Evolutionary conservation across 495 filamentous ascomycete species (phyloP).

Genomic region (Talaromyces borbonicus): DNA sequence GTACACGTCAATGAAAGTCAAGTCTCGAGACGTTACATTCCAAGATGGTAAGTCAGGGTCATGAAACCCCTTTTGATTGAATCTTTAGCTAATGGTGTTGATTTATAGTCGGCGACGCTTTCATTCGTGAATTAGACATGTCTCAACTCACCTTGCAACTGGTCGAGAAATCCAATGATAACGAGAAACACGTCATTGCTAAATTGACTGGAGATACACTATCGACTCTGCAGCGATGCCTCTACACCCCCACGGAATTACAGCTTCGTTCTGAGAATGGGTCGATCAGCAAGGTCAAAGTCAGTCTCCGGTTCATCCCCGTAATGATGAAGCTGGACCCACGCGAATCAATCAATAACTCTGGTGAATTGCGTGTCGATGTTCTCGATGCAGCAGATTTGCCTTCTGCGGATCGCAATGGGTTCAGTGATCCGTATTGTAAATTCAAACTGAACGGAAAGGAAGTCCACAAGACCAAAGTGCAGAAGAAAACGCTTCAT

Average conservation of each 20-base stretch:
- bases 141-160: slow-evolving; percentile 85
- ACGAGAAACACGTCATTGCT: slow-evolving; percentile 66
- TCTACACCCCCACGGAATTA: slow-evolving; percentile 83
- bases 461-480: slow-evolving; percentile 84
- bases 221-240: slow-evolving; percentile 72
- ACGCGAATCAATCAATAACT: slow-evolving; percentile 95
- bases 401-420: slow-evolving; percentile 87
- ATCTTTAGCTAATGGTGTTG: neutral
- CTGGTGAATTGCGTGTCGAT: slow-evolving; percentile 84
- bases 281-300: slow-evolving; percentile 67
- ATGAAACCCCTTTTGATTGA: neutral
- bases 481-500: slow-evolving; percentile 91
- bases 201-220: slow-evolving; percentile 79
- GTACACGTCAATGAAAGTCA: slow-evolving; percentile 69
- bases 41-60: slow-evolving; percentile 54
- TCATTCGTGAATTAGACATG: slow-evolving; percentile 92
- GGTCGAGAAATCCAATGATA: slow-evolving; percentile 62
- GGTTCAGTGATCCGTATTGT: slow-evolving; percentile 92
- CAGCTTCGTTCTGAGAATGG: slow-evolving; percentile 66
- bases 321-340: slow-evolving; percentile 90
- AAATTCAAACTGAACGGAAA: slow-evolving; percentile 84
- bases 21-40: slow-evolving; percentile 53
- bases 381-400: slow-evolving; percentile 82
- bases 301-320: slow-evolving; percentile 89
- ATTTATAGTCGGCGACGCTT: slow-evolving; percentile 68